Base-by-base conservation (phyloP, 2,329 filamentous ascomycete genomes). In the Camillea tinctor region DNA sequence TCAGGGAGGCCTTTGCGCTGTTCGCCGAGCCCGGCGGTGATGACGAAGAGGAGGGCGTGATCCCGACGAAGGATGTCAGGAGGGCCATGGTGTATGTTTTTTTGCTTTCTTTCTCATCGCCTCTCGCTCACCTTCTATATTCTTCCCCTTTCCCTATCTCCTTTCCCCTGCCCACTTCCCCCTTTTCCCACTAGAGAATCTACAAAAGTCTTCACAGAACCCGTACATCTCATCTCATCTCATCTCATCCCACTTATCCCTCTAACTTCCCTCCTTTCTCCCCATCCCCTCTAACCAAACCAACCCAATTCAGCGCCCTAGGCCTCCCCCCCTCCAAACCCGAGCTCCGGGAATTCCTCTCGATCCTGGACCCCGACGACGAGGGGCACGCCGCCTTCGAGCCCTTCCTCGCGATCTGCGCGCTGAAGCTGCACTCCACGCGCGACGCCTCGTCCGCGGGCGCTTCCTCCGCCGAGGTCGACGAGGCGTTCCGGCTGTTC, bases 401-500 rank as follows among this genome's bases (percentile, higher is more conserved):
- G 60, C 87, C 89, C 55, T 98, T 98, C 75, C 81, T 98, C 30
- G 90, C 92, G 59, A 89, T 97, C 68, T 92, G 92, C 71, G 94
- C 94, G 15, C 84, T 97, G 58, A 94, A 96, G 73, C 80, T 97
- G 64, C 89, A 92, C 72, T 81, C 82, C 7, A 4, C 26, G 51
- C 80, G 81, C 57, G 79, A 81, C 56, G 77, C 82, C 69, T 79
- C 74, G 48, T 76, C 74, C 57, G 79, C 81, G 55, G 55, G 52
- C 13, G 56, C 62, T 3, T 54, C 26, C 3, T 80, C 82, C 55
- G 72, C 75, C 56, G 92, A 97, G 76, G 86, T 97, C 1, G 86
- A 91, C 65, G 89, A 91, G 69, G 95, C 94, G 0, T 98, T 93
- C 69, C 77, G 79, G 54, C 80, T 98, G 17, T 99, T 99, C 72